These are phyloP conservation scores for Colletotrichum sp. DNA, from an alignment of 2,329 filamentous ascomycete genomes.

Conservation along the genomic window DNA sequence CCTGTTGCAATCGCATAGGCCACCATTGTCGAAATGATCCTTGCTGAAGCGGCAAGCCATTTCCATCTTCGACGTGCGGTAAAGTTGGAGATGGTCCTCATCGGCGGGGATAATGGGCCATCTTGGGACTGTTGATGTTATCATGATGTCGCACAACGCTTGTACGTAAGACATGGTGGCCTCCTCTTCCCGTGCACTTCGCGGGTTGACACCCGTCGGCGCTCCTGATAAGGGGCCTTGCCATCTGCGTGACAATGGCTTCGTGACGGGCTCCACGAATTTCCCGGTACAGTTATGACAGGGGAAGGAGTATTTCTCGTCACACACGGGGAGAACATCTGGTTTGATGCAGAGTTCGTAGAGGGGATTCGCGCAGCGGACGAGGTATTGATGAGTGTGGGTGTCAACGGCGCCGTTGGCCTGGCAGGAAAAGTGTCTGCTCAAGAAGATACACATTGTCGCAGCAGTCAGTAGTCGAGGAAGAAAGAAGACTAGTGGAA, in stretches of 20 bases:
- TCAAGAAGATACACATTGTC: conserved; percentile 11
- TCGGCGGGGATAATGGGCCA: not conserved
- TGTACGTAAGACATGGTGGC: not conserved
- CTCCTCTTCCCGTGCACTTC: not conserved
- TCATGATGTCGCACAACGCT: not conserved
- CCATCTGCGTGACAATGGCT: not conserved
- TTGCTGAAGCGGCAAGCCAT: conserved; percentile 16
- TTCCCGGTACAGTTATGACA: conserved; percentile 5
- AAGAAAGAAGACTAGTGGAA: not conserved
- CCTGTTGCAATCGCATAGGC: not conserved
- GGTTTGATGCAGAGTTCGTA: not conserved
- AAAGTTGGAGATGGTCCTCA: not conserved
- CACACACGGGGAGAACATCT: not conserved
- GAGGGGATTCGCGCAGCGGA: conserved; percentile 13
- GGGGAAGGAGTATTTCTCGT: not conserved
- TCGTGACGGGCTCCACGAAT: not conserved
- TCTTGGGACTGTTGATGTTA: not conserved
- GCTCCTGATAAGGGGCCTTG: not conserved
- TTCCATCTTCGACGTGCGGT: conserved; percentile 1
- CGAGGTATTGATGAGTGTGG: not conserved
- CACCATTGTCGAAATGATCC: not conserved
- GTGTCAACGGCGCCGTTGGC: not conserved
- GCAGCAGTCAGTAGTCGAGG: not conserved
- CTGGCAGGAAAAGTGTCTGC: not conserved
- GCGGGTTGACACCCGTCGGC: not conserved